phyloP scores from a whole-genome alignment of 257 asterid species.

The Solanum okadae region DNA sequence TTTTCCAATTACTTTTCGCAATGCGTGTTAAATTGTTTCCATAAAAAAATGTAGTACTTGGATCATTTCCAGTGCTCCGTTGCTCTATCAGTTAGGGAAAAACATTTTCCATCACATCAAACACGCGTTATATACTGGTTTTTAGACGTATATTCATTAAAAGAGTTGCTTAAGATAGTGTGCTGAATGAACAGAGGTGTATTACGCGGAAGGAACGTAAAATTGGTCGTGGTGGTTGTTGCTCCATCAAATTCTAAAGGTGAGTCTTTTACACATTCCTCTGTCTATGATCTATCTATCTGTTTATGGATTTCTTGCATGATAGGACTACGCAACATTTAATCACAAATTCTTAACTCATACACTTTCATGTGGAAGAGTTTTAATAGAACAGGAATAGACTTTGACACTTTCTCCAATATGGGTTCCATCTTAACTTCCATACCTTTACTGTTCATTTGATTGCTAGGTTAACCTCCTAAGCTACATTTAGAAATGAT shows the following conservation, averaged over 20 bases:
- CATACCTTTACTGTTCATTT: not conserved
- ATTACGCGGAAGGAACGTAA: slow-evolving; percentile 69
- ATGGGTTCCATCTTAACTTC: not conserved
- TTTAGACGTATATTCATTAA: not conserved
- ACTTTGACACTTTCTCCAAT: not conserved
- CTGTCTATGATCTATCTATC: not conserved
- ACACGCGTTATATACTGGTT: not conserved
- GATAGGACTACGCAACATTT: not conserved
- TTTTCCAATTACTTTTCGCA: not conserved
- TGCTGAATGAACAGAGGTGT: slow-evolving; percentile 42
- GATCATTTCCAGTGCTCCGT: not conserved
- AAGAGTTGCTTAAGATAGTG: not conserved
- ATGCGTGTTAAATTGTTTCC: not conserved
- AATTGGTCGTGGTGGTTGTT: slow-evolving; percentile 74
- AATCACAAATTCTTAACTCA: not conserved
- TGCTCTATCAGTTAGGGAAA: not conserved
- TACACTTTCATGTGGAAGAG: not conserved
- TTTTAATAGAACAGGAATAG: not conserved
- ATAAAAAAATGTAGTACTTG: not conserved
- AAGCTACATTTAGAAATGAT: not conserved
- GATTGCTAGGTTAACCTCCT: not conserved
- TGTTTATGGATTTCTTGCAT: not conserved
- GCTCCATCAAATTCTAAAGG: slow-evolving; percentile 54
- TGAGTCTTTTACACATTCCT: slow-evolving; percentile 12
- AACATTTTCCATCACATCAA: not conserved